Evolutionary conservation across 257 asterid species (phyloP), one percentile per base, ranked within the genome.

Genomic region (Perilla frutescens): DNA sequence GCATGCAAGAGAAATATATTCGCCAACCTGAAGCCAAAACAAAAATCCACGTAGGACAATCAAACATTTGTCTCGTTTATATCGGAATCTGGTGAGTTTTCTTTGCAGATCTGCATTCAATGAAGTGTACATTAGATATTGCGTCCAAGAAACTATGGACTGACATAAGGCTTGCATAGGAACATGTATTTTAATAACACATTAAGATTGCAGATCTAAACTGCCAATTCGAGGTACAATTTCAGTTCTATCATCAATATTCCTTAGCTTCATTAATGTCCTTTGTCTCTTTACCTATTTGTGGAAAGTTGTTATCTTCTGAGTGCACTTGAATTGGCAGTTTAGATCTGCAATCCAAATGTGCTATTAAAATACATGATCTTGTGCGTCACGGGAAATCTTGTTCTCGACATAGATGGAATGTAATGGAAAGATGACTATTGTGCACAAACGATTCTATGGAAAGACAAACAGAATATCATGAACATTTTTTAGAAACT

Each of bases 1-100:
- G 37, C 51, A 55, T 40, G 56, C 43, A 55, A 40, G 48, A 41
- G 32, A 58, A 58, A 49, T 37, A 37, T 11, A 34, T 60, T 13
- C 48, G 48, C 69, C 9, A 70, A 71, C 76, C 68, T 59, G 50
- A 59, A 71, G 60, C 37, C 49, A 59, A 70, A 81, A 85, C 78
- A 85, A 63, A 64, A 87, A 85, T 4, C 92, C 92, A 36, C 92
- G 90, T 44, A 83, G 60, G 74, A 87, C 55, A 68, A 62, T 65
- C 81, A 83, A 76, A 49, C 70, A 36, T 66, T 74, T 79, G 62
- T 69, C 63, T 26, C 40, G 34, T n/a, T 51, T 44, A 14, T 32
- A 60, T 43, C 62, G 49, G 68, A 13, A 41, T 49, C 36, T 61
- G 50, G 5, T 32, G 10, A 87, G 71, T 70, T 31, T 71, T 20